Evolutionary conservation across 2,329 filamentous ascomycete genomes (phyloP).

Genomic region (Apiospora sp.): DNA sequence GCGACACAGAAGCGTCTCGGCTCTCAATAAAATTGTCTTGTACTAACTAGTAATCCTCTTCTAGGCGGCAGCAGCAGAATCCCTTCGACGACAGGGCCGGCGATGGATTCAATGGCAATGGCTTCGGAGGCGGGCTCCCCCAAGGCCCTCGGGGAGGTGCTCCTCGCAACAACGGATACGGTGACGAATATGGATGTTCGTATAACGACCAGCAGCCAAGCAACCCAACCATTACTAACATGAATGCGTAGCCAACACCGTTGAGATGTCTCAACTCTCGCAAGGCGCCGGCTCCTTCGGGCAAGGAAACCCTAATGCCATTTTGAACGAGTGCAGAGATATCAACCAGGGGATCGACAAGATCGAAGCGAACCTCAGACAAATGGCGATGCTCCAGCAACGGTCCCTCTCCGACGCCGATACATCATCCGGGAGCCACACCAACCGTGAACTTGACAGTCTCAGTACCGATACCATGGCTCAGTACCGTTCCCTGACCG

Average conservation of each 20-base stretch:
- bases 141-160: conserved; percentile 33
- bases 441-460: conserved; percentile 74
- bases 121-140: conserved; percentile 44
- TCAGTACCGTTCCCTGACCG: conserved; percentile 79
- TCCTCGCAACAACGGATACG: conserved; percentile 30
- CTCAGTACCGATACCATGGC: conserved; percentile 83
- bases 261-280: conserved; percentile 76
- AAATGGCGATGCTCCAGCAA: conserved; percentile 75
- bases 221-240: neutral
- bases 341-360: conserved; percentile 80
- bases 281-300: conserved; percentile 58
- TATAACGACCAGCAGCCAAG: conserved; percentile 26
- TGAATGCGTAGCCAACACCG: conserved; percentile 47
- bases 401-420: conserved; percentile 79
- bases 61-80: conserved; percentile 61
- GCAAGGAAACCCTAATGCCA: conserved; percentile 71
- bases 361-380: conserved; percentile 75
- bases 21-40: conserved; percentile 39
- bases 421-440: conserved; percentile 70
- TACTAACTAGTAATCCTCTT: conserved; percentile 23
- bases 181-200: conserved; percentile 51
- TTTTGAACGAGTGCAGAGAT: conserved; percentile 84
- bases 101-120: conserved; percentile 39
- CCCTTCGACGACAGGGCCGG: conserved; percentile 63
- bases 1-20: conserved; percentile 23